Conservation (phyloP, 495 filamentous ascomycete species). For the Pyrenopolyporus hunteri region DNA sequence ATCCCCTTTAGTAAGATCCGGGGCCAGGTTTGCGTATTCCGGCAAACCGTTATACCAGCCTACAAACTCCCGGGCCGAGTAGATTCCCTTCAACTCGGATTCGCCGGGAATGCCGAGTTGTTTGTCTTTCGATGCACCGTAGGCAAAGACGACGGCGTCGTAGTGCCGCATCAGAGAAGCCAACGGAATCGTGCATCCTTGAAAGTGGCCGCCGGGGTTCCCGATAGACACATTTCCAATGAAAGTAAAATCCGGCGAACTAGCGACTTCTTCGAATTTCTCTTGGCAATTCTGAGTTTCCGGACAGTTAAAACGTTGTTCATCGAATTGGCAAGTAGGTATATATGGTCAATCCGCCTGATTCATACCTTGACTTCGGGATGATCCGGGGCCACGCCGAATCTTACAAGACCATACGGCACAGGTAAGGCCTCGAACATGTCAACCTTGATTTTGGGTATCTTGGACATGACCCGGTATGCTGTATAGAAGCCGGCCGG, state of each 20-base stretch:
- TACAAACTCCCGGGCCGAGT: conserved; percentile 92
- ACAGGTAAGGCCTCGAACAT: conserved; percentile 97
- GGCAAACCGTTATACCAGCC: conserved; percentile 98
- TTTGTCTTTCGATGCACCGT: conserved; percentile 85
- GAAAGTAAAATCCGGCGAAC: conserved; percentile 83
- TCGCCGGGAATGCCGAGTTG: conserved; percentile 84
- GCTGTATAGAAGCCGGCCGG: conserved; percentile 97
- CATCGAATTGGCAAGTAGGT: background rate
- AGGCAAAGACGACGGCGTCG: conserved; percentile 90
- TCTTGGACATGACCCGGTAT: conserved; percentile 76
- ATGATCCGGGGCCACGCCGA: conserved; percentile 95
- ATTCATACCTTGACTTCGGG: conserved; percentile 89
- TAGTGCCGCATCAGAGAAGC: conserved; percentile 77
- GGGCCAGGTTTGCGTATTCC: conserved; percentile 76
- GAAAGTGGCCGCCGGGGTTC: conserved; percentile 49
- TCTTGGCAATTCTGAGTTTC: conserved; percentile 82
- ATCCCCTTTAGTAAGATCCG: conserved; percentile 77
- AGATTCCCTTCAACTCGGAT: conserved; percentile 68
- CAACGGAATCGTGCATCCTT: conserved; percentile 67
- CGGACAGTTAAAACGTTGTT: background rate
- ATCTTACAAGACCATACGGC: conserved; percentile 89
- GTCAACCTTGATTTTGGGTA: conserved; percentile 75
- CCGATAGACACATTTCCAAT: conserved; percentile 89
- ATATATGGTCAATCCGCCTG: background rate
- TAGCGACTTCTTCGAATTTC: conserved; percentile 86